Base-by-base conservation (phyloP, 768 basidiomycete genomes). In the Termitomyces sp. region DNA sequence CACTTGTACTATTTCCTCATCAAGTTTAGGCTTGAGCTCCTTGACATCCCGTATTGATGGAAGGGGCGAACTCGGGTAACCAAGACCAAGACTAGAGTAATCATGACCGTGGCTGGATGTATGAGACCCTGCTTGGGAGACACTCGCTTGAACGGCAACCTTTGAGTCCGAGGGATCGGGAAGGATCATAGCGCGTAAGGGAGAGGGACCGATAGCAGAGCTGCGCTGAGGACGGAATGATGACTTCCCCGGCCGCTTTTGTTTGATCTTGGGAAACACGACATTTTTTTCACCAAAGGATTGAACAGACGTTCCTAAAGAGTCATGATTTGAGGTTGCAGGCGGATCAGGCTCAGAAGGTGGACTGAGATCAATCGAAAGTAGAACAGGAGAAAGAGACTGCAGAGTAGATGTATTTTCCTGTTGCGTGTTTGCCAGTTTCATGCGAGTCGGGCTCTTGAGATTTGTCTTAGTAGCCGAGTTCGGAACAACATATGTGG, bases 121-220 rank as follows among this genome's bases (percentile, higher is more conserved):
- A 28, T 49, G 46, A 7, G 55, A 48, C n/a, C 41, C 48, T 8
- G 34, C 14, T 41, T 52, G 46, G 6, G 57, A 53, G n/a, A 27
- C 41, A 12, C 37, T 57, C 19, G 17, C 40, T 42, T 37, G 40
- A 10, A 57, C 35, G 51, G 58, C 42, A 10, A 63, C 43, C 19
- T 66, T 64, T 12, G 63, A 23, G 1, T 64, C 61, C 8, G 65
- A 62, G 25, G 55, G 55, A 30, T 74, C 75, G 11, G 75, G 75
- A 30, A 77, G 65, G 27, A 74, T 74, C 74, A 77, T 75, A 47
- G 67, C 66, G 40, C 78, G 73, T 40, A 81, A 63, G 44, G 79
- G 78, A 16, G 79, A 80, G n/a, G 77, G 78, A 2, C 76, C 74
- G 21, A 76, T 56, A 9, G 69, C 62, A 14, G 77, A 76, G 59